Evolutionary conservation across 768 basidiomycete species (phyloP).

Genomic region (Cyclocybe aegerita): DNA sequence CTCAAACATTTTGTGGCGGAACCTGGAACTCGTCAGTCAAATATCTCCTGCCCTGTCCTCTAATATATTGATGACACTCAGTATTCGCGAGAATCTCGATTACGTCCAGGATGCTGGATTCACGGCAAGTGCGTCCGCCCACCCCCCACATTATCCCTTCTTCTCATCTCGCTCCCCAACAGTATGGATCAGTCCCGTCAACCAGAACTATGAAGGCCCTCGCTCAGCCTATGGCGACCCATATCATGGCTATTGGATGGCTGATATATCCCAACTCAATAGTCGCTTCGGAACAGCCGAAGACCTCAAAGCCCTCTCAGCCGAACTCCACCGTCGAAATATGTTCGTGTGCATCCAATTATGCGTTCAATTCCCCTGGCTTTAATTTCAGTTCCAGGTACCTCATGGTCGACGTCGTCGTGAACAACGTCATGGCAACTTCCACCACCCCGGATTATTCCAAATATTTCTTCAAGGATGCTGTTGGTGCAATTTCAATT

Average conservation of each 20-base stretch:
- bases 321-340: conserved; percentile 64
- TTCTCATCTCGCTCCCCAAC: conserved; percentile 1
- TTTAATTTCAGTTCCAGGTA: conserved; percentile 38
- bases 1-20: conserved; percentile 81
- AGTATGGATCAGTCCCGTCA: conserved; percentile 87
- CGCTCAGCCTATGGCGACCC: conserved; percentile 74
- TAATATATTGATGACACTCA: conserved; percentile 16
- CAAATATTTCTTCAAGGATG: conserved; percentile 64
- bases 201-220: conserved; percentile 74
- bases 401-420: conserved; percentile 83
- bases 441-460: conserved; percentile 63
- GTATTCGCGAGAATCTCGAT: conserved; percentile 74
- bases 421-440: conserved; percentile 83
- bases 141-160: background rate
- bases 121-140: conserved; percentile 55
- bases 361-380: background rate
- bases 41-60: background rate
- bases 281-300: conserved; percentile 67
- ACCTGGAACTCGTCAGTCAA: conserved; percentile 66
- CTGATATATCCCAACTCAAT: conserved; percentile 68
- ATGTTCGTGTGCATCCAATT: conserved; percentile 47
- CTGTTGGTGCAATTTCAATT: conserved; percentile 32
- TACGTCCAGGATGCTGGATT: conserved; percentile 84
- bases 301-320: conserved; percentile 67
- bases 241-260: conserved; percentile 87